A percentile compares a stretch with the other conserved stretches of the same genome.
Conservation (phyloP, 179 eudicot species). For the Heliamphora pulchella region DNA sequence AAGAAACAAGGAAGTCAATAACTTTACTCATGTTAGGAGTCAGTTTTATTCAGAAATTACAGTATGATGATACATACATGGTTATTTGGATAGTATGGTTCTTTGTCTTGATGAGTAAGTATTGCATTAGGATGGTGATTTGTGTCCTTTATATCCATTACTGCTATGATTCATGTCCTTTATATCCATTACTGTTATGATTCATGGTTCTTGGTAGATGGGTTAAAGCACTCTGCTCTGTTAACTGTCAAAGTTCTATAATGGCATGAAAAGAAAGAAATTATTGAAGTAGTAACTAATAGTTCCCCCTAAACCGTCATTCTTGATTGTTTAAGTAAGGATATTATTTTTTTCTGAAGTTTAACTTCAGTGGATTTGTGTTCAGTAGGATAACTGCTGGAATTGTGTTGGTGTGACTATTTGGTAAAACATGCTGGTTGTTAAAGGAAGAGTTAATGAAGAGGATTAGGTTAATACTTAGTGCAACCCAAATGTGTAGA, state of each 20-base stretch:
- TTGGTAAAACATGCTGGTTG: background rate
- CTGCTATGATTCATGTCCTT: background rate
- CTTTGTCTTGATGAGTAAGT: background rate
- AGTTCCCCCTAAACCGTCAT: background rate
- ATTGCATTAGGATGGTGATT: background rate
- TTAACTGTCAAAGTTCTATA: too few relatives aligned
- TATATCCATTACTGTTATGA: too few relatives aligned
- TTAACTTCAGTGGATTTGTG: background rate
- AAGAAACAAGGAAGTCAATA: constrained; percentile 7
- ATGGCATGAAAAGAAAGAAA: too few relatives aligned
- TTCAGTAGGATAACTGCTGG: background rate
- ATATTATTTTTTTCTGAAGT: constrained; percentile 1
- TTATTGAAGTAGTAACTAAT: background rate
- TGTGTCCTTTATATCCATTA: background rate
- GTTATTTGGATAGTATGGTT: background rate
- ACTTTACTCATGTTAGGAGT: background rate
- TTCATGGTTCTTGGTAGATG: too few relatives aligned
- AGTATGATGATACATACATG: background rate
- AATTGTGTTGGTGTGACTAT: background rate
- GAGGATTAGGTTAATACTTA: background rate
- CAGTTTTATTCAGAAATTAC: background rate
- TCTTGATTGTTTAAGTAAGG: background rate
- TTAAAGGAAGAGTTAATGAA: background rate
- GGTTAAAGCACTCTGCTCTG: too few relatives aligned
- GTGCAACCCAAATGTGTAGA: background rate